Evolutionary conservation across 305 asterid species (phyloP), one percentile per base, ranked within the genome.

Genomic region (Fraxinus xanthoxyloides): DNA sequence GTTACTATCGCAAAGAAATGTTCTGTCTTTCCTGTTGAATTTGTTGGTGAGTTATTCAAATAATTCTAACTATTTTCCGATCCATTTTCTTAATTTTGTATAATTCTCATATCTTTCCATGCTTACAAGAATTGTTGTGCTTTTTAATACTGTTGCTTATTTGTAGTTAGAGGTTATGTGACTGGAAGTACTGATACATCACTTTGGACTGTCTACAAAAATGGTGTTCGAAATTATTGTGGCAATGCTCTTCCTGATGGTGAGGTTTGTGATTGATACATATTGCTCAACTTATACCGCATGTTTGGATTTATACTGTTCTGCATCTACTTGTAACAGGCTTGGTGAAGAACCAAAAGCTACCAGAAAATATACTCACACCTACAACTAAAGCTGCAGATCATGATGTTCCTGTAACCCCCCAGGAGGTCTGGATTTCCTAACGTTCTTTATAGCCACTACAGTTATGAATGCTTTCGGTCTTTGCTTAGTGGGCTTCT

Each of bases 151-250:
- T 82, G 81, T 12, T 84, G 51, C 82, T 79, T 85, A 7, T 82
- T 31, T 77, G 40, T 80, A 95, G 98, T 93, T 76, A 89, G 99
- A 90, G 98, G 99, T 76, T 94, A 92, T 82, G 91, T 95, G 84
- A 95, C 98, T 7, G 99, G 99, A 82, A 95, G 97, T 87, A 94
- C 99, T 51, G 98, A 95, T 72, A 95, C 99, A 10, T 95, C 98
- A 77, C 87, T 95, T 30, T 95, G 99, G 99, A 93, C 98, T 0
- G 97, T 95, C 77, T 95, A 95, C 90, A 88, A 88, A 38, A 93
- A 94, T 56, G 99, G 98, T 31, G 81, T 89, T 73, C 89, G 97
- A 3, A 92, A 89, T 75, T 95, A 95, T 79, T 95, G 99, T 56
- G 98, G 99, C 86, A 95, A 95, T 87, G 85, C 77, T 40, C 98